Conservation (phyloP, 805 yeast species). For the Cyberlindnera petersonii region DNA sequence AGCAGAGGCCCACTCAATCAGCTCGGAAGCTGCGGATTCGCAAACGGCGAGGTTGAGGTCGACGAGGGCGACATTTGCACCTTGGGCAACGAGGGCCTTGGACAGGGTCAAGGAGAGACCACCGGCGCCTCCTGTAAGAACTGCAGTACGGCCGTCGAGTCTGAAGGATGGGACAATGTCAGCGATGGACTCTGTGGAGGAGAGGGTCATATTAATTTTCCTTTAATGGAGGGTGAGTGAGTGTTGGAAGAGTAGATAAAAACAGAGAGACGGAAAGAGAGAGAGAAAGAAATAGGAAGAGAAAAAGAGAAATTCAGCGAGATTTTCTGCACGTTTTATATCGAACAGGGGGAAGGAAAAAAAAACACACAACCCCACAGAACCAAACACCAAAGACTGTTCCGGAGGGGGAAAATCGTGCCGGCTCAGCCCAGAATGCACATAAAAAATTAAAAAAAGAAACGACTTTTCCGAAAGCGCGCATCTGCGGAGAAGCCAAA, state of each 20-base stretch:
- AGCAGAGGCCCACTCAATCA: constrained; percentile 43
- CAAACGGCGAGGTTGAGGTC: constrained; percentile 64
- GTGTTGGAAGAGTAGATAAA: not conserved
- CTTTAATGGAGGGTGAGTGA: not conserved
- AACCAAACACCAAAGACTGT: too few species aligned
- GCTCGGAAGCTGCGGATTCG: constrained; percentile 49
- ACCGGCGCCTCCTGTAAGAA: constrained; percentile 80
- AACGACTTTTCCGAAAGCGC: too few species aligned
- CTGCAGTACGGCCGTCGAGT: constrained; percentile 65
- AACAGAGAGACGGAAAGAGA: not conserved
- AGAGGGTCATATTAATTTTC: constrained; percentile 9
- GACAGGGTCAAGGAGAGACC: constrained; percentile 65
- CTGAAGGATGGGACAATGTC: constrained; percentile 53
- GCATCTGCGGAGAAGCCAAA: too few species aligned
- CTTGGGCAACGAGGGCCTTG: constrained; percentile 68
- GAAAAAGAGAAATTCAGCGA: too few species aligned
- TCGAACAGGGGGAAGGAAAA: too few species aligned
- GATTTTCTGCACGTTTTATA: too few species aligned
- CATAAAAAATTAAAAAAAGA: too few species aligned
- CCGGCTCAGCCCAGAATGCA: too few species aligned
- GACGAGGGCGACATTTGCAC: constrained; percentile 70
- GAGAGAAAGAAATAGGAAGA: not conserved
- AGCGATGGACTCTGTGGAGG: constrained; percentile 19
- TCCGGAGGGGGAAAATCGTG: too few species aligned
- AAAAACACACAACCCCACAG: too few species aligned